These are phyloP conservation scores for Ogataea parapolymorpha DNA, from an alignment of 805 yeast species.

Conservation along the genomic window DNA sequence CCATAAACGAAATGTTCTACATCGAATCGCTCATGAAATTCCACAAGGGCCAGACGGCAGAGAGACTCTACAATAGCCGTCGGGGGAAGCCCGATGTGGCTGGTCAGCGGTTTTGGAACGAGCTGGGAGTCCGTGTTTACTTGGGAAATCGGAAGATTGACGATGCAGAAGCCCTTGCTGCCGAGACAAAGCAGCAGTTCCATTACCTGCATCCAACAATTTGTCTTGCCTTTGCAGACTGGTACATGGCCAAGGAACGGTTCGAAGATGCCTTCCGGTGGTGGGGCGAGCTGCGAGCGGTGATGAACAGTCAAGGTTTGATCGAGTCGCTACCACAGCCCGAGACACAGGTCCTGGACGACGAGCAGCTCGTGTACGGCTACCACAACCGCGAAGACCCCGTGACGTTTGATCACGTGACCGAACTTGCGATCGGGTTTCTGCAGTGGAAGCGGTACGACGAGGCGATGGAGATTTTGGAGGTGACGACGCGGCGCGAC, in stretches of 20 bases:
- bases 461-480: constrained; percentile 21
- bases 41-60: constrained; percentile 36
- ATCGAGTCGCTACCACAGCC: constrained; percentile 19
- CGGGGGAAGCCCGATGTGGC: constrained; percentile 32
- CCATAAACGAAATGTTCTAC: constrained; percentile 48
- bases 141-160: constrained; percentile 33
- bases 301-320: constrained; percentile 27
- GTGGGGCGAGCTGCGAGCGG: constrained; percentile 28
- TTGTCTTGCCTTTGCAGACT: constrained; percentile 33
- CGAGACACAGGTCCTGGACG: constrained; percentile 22
- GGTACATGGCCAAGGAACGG: constrained; percentile 29
- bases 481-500: constrained; percentile 21
- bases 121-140: constrained; percentile 42
- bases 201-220: constrained; percentile 38
- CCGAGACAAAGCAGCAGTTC: constrained; percentile 27
- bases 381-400: constrained; percentile 31
- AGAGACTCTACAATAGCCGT: constrained; percentile 35
- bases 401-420: constrained; percentile 25
- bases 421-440: constrained; percentile 24
- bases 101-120: constrained; percentile 51
- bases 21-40: constrained; percentile 41
- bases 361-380: constrained; percentile 21
- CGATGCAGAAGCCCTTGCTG: constrained; percentile 36
- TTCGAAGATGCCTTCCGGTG: constrained; percentile 32
- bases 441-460: constrained; percentile 19